phyloP scores from a whole-genome alignment of 331 rosid genomes.

The Rhamnella rubrinervis region DNA sequence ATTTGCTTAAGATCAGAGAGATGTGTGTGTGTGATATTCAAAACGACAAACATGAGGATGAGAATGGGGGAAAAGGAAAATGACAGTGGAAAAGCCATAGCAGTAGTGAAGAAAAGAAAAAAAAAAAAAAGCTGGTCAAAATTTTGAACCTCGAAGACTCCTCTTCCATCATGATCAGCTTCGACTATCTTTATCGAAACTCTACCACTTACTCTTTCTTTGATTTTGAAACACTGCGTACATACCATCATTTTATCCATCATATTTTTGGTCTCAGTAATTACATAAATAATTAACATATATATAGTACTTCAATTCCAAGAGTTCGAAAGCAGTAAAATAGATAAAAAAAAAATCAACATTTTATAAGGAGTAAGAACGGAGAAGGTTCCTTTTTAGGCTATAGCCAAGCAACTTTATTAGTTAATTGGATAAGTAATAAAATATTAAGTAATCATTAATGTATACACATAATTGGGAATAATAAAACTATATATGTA shows the following conservation, averaged over 20 bases:
- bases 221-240: slow-evolving; percentile 50
- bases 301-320: too few relatives aligned
- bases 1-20: slow-evolving; percentile 10
- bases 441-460: too few relatives aligned
- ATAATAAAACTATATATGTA: too few relatives aligned
- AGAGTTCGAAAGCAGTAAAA: too few relatives aligned
- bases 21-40: slow-evolving; percentile 25
- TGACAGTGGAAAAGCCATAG: slow-evolving; percentile 72
- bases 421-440: too few relatives aligned
- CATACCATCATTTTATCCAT: slow-evolving; percentile 34
- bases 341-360: too few relatives aligned
- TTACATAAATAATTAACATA: too few relatives aligned
- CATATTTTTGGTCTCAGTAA: background rate
- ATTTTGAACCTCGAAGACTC: slow-evolving; percentile 83
- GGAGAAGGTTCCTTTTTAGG: too few relatives aligned
- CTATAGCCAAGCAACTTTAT: too few relatives aligned
- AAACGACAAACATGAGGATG: slow-evolving; percentile 20
- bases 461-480: too few relatives aligned
- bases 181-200: slow-evolving; percentile 98
- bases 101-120: slow-evolving; percentile 41
- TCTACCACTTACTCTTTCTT: slow-evolving; percentile 55
- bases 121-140: slow-evolving; percentile 79
- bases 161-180: slow-evolving; percentile 77
- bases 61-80: slow-evolving; percentile 47
- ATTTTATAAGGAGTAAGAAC: too few relatives aligned